Percentiles rank a stretch among this genome's conserved stretches.
These are phyloP conservation scores for Iberis pinnata DNA, from an alignment of 345 rosid genomes.

Conservation along the genomic window DNA sequence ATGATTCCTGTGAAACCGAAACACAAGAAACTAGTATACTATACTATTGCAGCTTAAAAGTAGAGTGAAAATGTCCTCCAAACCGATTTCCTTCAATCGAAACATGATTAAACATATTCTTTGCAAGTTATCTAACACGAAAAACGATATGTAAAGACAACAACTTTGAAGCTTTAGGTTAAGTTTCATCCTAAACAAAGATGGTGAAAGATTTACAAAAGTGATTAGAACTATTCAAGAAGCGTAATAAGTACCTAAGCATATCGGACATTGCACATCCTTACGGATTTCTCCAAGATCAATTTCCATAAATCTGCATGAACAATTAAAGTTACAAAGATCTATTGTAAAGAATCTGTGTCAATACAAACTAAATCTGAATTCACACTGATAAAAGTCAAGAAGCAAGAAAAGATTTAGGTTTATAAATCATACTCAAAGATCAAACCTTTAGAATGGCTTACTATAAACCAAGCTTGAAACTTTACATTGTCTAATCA, in stretches of 20 bases:
- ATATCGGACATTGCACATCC: conserved; percentile 77
- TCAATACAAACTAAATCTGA: background rate
- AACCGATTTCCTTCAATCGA: background rate
- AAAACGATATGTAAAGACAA: background rate
- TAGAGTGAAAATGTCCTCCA: background rate
- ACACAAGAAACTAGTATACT: conserved; percentile 5
- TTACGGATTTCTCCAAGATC: conserved; percentile 55
- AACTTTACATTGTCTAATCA: no score
- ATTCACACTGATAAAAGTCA: no score
- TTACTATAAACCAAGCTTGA: no score
- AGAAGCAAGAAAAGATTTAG: no score
- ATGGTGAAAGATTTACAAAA: background rate
- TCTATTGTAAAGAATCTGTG: background rate
- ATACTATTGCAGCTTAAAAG: background rate
- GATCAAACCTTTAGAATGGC: no score
- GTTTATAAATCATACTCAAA: no score
- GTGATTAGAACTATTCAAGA: no score
- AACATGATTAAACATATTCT: background rate
- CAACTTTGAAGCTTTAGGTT: background rate
- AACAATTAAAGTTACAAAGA: conserved; percentile 9
- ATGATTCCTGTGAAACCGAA: conserved; percentile 49
- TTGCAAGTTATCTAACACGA: conserved; percentile 10
- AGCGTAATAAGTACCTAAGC: conserved; percentile 51
- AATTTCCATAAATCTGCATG: conserved; percentile 41
- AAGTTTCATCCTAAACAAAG: background rate